Evolutionary conservation across 1,284 basidiomycete genomes (phyloP).

Genomic region (Boletus sp.): DNA sequence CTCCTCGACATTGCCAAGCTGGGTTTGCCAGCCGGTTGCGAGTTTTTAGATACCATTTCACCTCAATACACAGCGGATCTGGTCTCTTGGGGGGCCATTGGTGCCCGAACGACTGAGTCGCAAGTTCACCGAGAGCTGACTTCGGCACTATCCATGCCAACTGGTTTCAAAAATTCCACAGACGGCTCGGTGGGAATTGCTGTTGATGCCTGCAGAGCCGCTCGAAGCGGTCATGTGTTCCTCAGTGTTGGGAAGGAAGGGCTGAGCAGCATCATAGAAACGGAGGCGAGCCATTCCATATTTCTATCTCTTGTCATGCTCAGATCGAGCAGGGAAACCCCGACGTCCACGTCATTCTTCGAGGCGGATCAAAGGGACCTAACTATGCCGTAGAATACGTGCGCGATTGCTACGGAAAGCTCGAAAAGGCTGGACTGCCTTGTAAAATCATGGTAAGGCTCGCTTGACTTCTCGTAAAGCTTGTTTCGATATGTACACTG

Average conservation of each 20-base stretch:
- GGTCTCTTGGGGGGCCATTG: constrained; percentile 97
- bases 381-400: constrained; percentile 82
- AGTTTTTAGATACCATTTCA: constrained; percentile 84
- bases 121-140: constrained; percentile 91
- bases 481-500: constrained; percentile 1
- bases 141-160: constrained; percentile 86
- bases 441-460: constrained; percentile 77
- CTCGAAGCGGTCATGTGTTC: constrained; percentile 85
- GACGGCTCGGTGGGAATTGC: constrained; percentile 80
- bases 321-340: constrained; percentile 64
- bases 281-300: constrained; percentile 47
- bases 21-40: constrained; percentile 84
- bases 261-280: constrained; percentile 87
- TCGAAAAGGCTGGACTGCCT: constrained; percentile 75
- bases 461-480: neutral
- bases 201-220: constrained; percentile 88
- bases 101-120: constrained; percentile 93
- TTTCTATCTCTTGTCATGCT: constrained; percentile 8
- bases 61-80: constrained; percentile 97
- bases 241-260: constrained; percentile 92
- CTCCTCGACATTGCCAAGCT: constrained; percentile 85
- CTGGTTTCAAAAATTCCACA: constrained; percentile 78
- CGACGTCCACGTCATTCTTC: constrained; percentile 88
- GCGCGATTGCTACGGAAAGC: constrained; percentile 69
- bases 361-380: constrained; percentile 82